Conservation (phyloP, 352 stramenopile species). For the Globisporangium canariense region DNA sequence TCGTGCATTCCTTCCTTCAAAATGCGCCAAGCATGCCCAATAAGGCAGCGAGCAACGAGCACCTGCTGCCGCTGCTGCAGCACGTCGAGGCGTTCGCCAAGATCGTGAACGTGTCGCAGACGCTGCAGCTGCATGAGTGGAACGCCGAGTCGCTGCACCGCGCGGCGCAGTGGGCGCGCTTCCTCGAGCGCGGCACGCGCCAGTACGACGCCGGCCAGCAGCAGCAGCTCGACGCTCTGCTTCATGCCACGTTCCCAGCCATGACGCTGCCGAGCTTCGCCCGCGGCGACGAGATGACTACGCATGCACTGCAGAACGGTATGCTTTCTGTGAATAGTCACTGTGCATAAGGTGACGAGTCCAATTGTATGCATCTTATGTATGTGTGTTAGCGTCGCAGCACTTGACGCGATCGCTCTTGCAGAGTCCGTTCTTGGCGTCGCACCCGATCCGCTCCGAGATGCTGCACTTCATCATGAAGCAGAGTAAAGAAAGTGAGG, state of each 20-base stretch:
- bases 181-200: constrained; percentile 29
- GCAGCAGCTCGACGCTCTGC: constrained; percentile 18
- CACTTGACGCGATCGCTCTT: constrained; percentile 42
- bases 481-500: constrained; percentile 14
- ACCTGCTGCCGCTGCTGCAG: constrained; percentile 14
- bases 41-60: neutral
- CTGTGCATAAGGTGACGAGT: neutral
- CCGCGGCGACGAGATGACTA: constrained; percentile 7
- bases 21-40: neutral
- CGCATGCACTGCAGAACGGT: constrained; percentile 16
- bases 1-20: neutral
- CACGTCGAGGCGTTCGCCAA: constrained; percentile 36
- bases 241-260: constrained; percentile 32
- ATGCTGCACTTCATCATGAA: constrained; percentile 31
- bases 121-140: constrained; percentile 45
- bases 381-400: constrained; percentile 19
- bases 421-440: constrained; percentile 48
- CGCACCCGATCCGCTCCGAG: constrained; percentile 42
- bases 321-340: neutral
- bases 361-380: neutral
- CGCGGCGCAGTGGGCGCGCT: constrained; percentile 35
- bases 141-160: constrained; percentile 44
- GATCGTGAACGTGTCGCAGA: constrained; percentile 49
- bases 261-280: constrained; percentile 38
- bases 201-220: constrained; percentile 9